These are phyloP conservation scores for Fusarium paranaense DNA, from an alignment of 2,329 filamentous ascomycete species.

Conservation along the genomic window DNA sequence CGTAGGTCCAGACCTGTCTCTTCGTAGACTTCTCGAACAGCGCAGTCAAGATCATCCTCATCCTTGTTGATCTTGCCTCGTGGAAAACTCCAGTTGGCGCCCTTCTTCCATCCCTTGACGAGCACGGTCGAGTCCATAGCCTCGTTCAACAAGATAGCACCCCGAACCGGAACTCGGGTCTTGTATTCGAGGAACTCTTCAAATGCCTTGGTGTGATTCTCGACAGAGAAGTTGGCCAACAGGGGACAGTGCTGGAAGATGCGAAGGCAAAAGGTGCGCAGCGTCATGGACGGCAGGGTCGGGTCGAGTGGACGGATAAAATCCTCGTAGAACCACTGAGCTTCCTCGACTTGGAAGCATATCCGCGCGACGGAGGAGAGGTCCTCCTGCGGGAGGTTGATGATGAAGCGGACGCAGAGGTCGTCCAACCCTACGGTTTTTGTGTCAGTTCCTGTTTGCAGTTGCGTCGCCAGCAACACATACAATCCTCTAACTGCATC, in stretches of 20 bases:
- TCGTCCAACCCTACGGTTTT: conserved; percentile 85
- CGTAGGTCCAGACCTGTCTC: conserved; percentile 92
- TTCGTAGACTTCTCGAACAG: conserved; percentile 93
- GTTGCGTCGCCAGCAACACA: conserved; percentile 43
- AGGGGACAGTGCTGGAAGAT: conserved; percentile 96
- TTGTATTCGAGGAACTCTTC: conserved; percentile 96
- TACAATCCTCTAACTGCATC: conserved; percentile 93
- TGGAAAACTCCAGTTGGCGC: conserved; percentile 95
- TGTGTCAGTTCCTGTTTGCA: conserved; percentile 39
- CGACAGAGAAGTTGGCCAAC: conserved; percentile 81
- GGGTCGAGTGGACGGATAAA: conserved; percentile 94
- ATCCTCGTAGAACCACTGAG: conserved; percentile 99
- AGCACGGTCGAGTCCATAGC: conserved; percentile 94
- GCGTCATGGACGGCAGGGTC: conserved; percentile 83
- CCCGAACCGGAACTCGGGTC: conserved; percentile 90
- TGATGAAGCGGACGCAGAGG: conserved; percentile 96
- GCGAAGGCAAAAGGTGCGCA: conserved; percentile 86
- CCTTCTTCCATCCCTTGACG: conserved; percentile 98
- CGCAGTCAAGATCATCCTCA: conserved; percentile 93
- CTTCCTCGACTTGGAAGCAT: conserved; percentile 98
- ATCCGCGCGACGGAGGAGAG: conserved; percentile 90
- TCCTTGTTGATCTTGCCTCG: conserved; percentile 98
- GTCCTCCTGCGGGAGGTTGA: conserved; percentile 94
- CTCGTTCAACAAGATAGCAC: conserved; percentile 91
- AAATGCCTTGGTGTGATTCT: conserved; percentile 85